These are phyloP conservation scores for Pinus albicaulis DNA, from an alignment of 75 land plant species.

Conservation along the genomic window DNA sequence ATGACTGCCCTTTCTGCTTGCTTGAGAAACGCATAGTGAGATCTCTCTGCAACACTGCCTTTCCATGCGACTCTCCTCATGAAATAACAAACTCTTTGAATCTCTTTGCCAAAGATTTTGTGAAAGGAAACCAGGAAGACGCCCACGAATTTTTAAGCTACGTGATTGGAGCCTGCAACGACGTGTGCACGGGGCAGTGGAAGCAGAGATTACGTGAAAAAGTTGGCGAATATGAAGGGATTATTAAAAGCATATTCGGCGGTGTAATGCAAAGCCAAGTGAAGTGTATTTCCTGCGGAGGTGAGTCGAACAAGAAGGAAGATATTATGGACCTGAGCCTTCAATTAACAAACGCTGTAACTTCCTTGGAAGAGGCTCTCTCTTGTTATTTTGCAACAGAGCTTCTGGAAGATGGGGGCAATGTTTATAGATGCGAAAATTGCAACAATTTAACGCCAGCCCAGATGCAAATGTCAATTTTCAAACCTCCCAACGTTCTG, in stretches of 20 bases:
- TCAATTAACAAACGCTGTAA: constrained; percentile 42
- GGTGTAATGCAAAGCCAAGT: constrained; percentile 90
- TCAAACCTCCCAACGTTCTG: constrained; percentile 91
- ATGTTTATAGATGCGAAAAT: constrained; percentile 87
- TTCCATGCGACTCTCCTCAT: constrained; percentile 54
- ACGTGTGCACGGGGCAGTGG: constrained; percentile 53
- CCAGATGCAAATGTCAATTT: constrained; percentile 85
- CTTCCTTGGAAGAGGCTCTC: constrained; percentile 42
- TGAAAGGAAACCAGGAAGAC: constrained; percentile 87
- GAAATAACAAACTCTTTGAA: constrained; percentile 53
- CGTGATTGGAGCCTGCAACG: constrained; percentile 80
- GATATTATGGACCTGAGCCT: constrained; percentile 95
- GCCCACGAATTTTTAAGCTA: constrained; percentile 95
- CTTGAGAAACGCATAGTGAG: constrained; percentile 74
- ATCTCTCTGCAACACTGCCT: constrained; percentile 40
- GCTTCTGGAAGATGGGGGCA: constrained; percentile 73
- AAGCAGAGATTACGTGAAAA: constrained; percentile 12
- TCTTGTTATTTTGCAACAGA: constrained; percentile 79
- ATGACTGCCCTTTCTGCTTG: constrained; percentile 77
- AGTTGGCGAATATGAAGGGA: constrained; percentile 7
- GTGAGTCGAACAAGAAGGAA: constrained; percentile 83
- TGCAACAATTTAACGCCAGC: constrained; percentile 85
- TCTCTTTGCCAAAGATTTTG: constrained; percentile 77
- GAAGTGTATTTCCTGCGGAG: constrained; percentile 73
- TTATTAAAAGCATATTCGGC: constrained; percentile 91